phyloP scores from a whole-genome alignment of 2,329 filamentous ascomycete genomes.

The Sarocladiaceae sp. region DNA sequence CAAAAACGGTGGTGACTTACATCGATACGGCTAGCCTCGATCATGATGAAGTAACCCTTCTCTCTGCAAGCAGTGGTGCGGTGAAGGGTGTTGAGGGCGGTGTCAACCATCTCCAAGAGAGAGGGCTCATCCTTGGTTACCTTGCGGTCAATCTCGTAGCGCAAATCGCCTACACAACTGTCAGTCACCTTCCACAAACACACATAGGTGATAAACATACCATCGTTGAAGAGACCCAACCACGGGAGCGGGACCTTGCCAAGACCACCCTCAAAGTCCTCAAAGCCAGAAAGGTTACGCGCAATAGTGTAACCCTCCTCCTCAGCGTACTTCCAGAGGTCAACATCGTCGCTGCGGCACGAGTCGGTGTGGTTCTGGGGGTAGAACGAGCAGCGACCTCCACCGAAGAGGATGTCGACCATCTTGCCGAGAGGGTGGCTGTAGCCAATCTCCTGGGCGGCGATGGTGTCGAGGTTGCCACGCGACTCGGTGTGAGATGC shows the following conservation, averaged over 20 bases:
- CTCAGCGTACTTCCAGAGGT: slow-evolving; percentile 17
- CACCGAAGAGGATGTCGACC: slow-evolving; percentile 18
- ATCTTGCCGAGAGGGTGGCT: slow-evolving; percentile 17
- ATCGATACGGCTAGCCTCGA: slow-evolving; percentile 20
- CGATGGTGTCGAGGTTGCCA: slow-evolving; percentile 20
- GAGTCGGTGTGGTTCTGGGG: slow-evolving; percentile 13
- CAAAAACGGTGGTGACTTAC: background rate
- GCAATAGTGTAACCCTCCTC: slow-evolving; percentile 16
- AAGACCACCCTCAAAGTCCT: slow-evolving; percentile 14
- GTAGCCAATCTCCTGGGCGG: slow-evolving; percentile 19
- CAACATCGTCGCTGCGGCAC: slow-evolving; percentile 18
- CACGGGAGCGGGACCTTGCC: slow-evolving; percentile 16
- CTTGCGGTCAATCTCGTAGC: slow-evolving; percentile 20
- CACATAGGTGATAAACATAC: background rate
- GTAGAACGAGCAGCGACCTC: slow-evolving; percentile 18
- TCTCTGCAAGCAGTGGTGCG: slow-evolving; percentile 10
- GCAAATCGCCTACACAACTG: background rate
- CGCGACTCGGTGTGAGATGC: slow-evolving; percentile 17
- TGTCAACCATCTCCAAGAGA: slow-evolving; percentile 16
- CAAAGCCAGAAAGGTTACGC: slow-evolving; percentile 13
- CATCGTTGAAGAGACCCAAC: slow-evolving; percentile 16
- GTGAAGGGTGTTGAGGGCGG: slow-evolving; percentile 14
- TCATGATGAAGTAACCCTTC: slow-evolving; percentile 20
- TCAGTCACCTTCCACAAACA: background rate
- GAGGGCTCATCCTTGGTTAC: slow-evolving; percentile 17